Base-by-base conservation (phyloP, 495 filamentous ascomycete genomes). In the Trichoderma virens region DNA sequence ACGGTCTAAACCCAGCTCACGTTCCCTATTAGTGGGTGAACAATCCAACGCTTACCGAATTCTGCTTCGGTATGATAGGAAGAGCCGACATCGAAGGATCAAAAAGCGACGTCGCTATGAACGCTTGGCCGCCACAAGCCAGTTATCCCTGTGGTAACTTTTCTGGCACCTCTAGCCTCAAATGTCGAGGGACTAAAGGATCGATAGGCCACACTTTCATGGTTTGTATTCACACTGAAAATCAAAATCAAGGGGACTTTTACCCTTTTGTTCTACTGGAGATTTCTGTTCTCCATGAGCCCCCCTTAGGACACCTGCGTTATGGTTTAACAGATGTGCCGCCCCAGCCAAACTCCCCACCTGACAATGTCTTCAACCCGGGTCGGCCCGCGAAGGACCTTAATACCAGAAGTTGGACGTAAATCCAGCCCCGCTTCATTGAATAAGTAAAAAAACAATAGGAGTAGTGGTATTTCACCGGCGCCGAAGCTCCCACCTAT, bases 161-260 rank as follows among this genome's bases (percentile, higher is more conserved):
- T 88, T 88, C 83, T 85, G 79, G 83, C 83, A 86, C 84, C 84
- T 86, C 84, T 86, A 86, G 83, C 84, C 82, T 86, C 81, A 87
- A 85, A 86, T 84, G 84, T 82, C 83, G 81, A 86, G 82, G 83
- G 83, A 85, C 85, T 86, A 87, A 86, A 86, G 84, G 83, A 87
- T 86, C 82, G 82, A 87, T 86, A 86, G 83, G 85, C 84, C 80
- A 85, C 82, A 85, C 83, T 87, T 87, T 86, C 81, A 85, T 85
- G 81, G 82, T 85, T 87, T 85, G 80, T 87, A 86, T 87, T 87
- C 82, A 86, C 82, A 87, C 85, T 88, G 82, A 88, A 86, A 87
- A 86, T 86, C 81, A 88, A 87, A 88, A 86, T 86, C 81, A 87
- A 86, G 81, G 82, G 82, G 83, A 85, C 83, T 86, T 87, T 87